Evolutionary conservation across 768 basidiomycete genomes (phyloP).

Genomic region (Suillus cothurnatus): DNA sequence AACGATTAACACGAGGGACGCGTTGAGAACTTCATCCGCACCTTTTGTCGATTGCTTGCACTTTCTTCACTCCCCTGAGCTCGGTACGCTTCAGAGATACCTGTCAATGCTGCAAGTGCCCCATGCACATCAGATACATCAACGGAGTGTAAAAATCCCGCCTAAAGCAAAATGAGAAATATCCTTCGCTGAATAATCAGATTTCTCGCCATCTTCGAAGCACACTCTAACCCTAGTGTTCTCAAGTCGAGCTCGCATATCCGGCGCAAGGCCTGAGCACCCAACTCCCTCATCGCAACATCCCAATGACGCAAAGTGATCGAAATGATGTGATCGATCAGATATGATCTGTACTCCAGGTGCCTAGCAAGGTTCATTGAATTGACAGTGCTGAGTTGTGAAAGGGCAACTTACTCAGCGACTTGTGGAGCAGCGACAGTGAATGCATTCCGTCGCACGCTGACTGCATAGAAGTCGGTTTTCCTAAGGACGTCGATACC

Average conservation of each 20-base stretch:
- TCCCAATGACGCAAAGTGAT: slow-evolving; percentile 92
- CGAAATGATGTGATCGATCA: slow-evolving; percentile 73
- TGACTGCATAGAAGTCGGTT: slow-evolving; percentile 95
- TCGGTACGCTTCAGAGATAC: slow-evolving; percentile 66
- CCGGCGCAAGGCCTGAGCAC: slow-evolving; percentile 69
- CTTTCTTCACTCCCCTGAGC: slow-evolving; percentile 30
- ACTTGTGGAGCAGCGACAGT: slow-evolving; percentile 84
- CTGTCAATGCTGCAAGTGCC: slow-evolving; percentile 69
- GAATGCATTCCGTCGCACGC: slow-evolving; percentile 82
- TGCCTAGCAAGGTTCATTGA: slow-evolving; percentile 52
- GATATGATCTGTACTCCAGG: slow-evolving; percentile 64
- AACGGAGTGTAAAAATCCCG: slow-evolving; percentile 55
- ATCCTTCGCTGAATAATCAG: slow-evolving; percentile 12
- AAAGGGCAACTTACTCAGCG: slow-evolving; percentile 65
- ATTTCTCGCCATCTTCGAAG: slow-evolving; percentile 54
- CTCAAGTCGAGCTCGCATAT: slow-evolving; percentile 66
- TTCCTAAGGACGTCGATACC: slow-evolving; percentile 92
- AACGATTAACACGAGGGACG: slow-evolving; percentile 4
- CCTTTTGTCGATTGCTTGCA: slow-evolving; percentile 46
- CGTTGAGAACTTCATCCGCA: slow-evolving; percentile 27
- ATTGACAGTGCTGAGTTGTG: slow-evolving; percentile 15
- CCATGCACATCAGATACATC: slow-evolving; percentile 83
- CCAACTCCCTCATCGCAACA: slow-evolving; percentile 71
- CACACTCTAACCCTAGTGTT: slow-evolving; percentile 50
- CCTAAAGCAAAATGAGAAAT: slow-evolving; percentile 38